Conservation (phyloP, 306 rosid genomes). For the Psophocarpus tetragonolobus region DNA sequence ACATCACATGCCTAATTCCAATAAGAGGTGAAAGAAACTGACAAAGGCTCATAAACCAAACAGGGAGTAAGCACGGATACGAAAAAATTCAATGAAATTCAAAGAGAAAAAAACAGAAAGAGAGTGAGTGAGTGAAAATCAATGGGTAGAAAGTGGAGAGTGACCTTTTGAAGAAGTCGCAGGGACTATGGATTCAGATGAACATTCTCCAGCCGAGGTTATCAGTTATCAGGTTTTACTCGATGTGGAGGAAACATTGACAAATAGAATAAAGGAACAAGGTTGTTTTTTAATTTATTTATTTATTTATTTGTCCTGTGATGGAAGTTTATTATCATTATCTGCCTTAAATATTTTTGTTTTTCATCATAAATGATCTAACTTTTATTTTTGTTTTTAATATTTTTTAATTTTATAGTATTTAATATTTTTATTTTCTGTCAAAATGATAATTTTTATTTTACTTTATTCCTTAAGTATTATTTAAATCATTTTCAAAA, state of each 20-base stretch:
- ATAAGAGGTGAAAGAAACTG: neutral
- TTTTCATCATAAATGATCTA: no score
- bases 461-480: no score
- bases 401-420: no score
- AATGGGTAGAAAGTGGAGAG: constrained; percentile 7
- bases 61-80: neutral
- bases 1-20: neutral
- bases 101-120: neutral
- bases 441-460: no score
- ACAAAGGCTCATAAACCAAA: neutral
- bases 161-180: constrained; percentile 27
- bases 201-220: neutral
- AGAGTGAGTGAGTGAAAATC: neutral
- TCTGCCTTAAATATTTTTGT: no score
- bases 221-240: neutral
- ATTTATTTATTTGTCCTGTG: no score
- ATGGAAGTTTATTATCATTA: no score
- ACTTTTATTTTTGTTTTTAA: no score
- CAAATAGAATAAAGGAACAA: no score
- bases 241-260: neutral
- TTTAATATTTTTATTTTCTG: no score
- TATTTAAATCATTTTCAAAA: no score
- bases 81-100: neutral
- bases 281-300: no score
- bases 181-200: neutral